A percentile compares a stretch with the other conserved stretches of the same genome.
phyloP scores from a whole-genome alignment of 225 moss, liverwort and hornwort genomes.

The Lunularia cruciata region DNA sequence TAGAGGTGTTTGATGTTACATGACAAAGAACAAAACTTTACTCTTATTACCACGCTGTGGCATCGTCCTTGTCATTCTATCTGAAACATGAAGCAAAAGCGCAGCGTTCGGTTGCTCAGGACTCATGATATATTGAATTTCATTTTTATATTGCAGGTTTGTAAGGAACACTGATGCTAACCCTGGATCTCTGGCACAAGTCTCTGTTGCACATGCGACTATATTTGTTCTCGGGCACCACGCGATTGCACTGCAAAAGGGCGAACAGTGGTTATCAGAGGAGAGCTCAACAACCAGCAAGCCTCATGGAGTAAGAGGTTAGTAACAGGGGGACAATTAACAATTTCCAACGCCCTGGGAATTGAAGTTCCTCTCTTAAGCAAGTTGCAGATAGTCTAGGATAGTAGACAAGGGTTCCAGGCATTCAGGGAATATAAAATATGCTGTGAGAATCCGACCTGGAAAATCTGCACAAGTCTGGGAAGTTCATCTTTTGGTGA shows the following conservation, averaged over 20 bases:
- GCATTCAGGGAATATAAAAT: not conserved
- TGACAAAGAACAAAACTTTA: too few species aligned
- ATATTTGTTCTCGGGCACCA: conserved; percentile 87
- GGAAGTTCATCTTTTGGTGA: conserved; percentile 75
- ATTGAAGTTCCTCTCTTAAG: too few species aligned
- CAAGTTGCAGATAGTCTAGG: too few species aligned
- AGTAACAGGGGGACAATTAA: too few species aligned
- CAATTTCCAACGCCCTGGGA: too few species aligned
- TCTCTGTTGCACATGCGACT: conserved; percentile 90
- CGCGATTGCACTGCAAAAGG: conserved; percentile 69
- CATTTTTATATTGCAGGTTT: too few species aligned
- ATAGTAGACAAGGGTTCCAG: too few species aligned
- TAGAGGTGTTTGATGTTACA: too few species aligned
- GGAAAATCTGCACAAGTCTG: conserved; percentile 72
- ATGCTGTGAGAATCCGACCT: conserved; percentile 41
- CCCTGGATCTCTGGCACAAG: conserved; percentile 90
- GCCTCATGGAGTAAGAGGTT: not conserved
- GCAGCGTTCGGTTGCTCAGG: too few species aligned
- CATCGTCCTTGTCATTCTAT: too few species aligned
- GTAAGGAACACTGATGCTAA: conserved; percentile 28
- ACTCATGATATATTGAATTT: too few species aligned
- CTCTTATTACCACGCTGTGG: not conserved
- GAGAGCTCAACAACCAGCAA: conserved; percentile 17
- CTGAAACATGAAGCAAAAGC: too few species aligned
- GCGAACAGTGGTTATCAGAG: not conserved